These are phyloP conservation scores for Amphibolis antarctica DNA, from an alignment of 106 monocot species.

Conservation along the genomic window DNA sequence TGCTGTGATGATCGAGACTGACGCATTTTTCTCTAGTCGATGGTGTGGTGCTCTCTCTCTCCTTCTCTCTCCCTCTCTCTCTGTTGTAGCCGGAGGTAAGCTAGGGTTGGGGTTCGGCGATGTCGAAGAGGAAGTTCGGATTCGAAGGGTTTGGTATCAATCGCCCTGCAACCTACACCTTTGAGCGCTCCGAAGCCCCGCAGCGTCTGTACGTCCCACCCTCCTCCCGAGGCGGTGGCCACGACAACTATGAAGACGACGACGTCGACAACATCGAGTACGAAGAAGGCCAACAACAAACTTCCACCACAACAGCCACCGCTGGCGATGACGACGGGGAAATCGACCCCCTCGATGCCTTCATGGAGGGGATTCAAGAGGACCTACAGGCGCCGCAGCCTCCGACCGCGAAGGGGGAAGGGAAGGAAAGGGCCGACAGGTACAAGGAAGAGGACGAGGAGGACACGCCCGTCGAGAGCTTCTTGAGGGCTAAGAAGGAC, in stretches of 20 bases:
- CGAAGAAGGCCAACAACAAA: constrained; percentile 18
- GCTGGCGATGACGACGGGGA: constrained; percentile 29
- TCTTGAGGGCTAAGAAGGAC: constrained; percentile 88
- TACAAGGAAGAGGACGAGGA: constrained; percentile 52
- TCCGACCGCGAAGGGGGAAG: constrained; percentile 18
- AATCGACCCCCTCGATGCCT: constrained; percentile 91
- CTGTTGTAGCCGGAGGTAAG: no score
- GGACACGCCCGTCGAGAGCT: constrained; percentile 89
- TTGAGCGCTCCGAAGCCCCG: constrained; percentile 57
- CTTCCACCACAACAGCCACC: neutral
- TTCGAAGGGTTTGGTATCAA: constrained; percentile 90
- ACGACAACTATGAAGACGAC: constrained; percentile 37
- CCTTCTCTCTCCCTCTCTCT: no score
- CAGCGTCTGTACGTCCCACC: constrained; percentile 77
- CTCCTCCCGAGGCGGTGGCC: constrained; percentile 23
- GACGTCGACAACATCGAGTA: constrained; percentile 85
- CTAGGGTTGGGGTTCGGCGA: constrained; percentile 2
- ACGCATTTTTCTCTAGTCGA: no score
- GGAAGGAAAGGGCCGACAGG: constrained; percentile 27
- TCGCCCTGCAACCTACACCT: constrained; percentile 73
- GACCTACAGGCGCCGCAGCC: constrained; percentile 48
- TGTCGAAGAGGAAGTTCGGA: constrained; percentile 96
- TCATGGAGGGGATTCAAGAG: constrained; percentile 89
- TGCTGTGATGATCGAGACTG: no score
- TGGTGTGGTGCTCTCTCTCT: no score